Conservation (phyloP, 2,329 filamentous ascomycete species). For the Nakataea oryzae region DNA sequence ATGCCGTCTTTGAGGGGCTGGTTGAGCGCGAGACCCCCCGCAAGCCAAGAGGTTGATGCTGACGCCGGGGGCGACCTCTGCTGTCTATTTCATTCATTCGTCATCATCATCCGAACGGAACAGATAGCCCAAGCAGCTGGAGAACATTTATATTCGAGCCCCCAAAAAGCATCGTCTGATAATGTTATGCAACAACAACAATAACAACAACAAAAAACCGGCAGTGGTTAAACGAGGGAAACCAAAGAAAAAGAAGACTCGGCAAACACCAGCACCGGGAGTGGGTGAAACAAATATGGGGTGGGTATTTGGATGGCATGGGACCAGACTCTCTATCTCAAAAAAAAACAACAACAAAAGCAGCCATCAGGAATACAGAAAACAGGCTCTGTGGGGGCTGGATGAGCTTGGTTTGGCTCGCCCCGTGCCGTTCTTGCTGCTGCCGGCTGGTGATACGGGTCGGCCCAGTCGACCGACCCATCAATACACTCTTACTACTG, state of each 20-base stretch:
- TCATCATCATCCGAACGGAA: neutral
- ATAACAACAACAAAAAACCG: no score
- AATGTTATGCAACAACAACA: neutral
- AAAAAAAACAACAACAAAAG: no score
- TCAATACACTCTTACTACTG: conserved; percentile 13
- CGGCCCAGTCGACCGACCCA: neutral
- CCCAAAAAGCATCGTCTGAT: neutral
- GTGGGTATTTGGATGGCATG: neutral
- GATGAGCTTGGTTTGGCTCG: neutral
- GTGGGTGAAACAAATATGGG: neutral
- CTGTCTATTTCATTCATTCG: neutral
- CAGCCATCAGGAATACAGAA: neutral
- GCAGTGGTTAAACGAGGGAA: neutral
- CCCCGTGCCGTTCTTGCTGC: neutral
- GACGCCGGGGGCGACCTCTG: neutral
- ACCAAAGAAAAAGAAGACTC: neutral
- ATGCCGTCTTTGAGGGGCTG: conserved; percentile 65
- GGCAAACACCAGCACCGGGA: neutral
- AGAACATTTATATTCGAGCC: neutral
- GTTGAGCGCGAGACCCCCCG: conserved; percentile 51
- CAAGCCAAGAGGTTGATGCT: conserved; percentile 16
- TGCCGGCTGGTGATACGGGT: neutral
- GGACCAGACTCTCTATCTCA: neutral
- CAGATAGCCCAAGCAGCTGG: neutral
- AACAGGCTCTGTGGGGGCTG: neutral